A percentile compares a stretch with the other conserved stretches of the same genome.
Conservation (phyloP, 2,329 filamentous ascomycete species). For the Beauveria bassiana region DNA sequence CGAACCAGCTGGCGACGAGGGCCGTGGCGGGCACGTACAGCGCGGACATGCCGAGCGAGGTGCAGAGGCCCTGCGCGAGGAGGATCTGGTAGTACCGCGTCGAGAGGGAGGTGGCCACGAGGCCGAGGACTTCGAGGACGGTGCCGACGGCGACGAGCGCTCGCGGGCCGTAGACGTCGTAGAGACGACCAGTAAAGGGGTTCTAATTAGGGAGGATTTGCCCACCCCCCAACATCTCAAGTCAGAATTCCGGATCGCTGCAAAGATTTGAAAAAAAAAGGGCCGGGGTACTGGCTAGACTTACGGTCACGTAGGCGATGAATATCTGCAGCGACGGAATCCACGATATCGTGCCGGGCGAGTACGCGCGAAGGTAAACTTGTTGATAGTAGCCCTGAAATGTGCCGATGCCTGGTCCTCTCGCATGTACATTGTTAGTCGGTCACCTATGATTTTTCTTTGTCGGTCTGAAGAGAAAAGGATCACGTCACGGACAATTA, state of each 20-base stretch:
- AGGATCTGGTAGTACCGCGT: slow-evolving; percentile 11
- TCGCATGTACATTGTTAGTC: not conserved
- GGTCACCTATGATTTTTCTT: no score
- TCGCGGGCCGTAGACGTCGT: slow-evolving; percentile 25
- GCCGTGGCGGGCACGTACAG: slow-evolving; percentile 12
- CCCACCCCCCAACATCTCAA: no score
- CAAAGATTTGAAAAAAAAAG: no score
- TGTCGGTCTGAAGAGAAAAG: no score
- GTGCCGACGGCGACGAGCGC: slow-evolving; percentile 12
- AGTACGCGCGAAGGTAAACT: slow-evolving; percentile 34
- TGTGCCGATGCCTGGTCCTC: slow-evolving; percentile 29
- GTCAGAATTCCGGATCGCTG: no score
- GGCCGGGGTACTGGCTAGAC: not conserved
- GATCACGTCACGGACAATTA: slow-evolving; percentile 15
- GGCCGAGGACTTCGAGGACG: slow-evolving; percentile 6
- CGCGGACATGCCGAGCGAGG: slow-evolving; percentile 12
- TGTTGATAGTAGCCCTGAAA: slow-evolving; percentile 46
- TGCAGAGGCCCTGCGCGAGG: slow-evolving; percentile 11
- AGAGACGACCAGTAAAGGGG: slow-evolving; percentile 33
- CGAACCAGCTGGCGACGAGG: slow-evolving; percentile 16
- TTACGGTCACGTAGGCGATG: slow-evolving; percentile 21
- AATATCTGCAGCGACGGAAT: slow-evolving; percentile 40
- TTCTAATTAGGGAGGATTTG: slow-evolving; percentile 14
- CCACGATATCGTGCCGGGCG: slow-evolving; percentile 43
- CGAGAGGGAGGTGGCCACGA: slow-evolving; percentile 6